These are phyloP conservation scores for Lolium rigidum DNA, from an alignment of 176 grass and related monocot species.

Conservation along the genomic window DNA sequence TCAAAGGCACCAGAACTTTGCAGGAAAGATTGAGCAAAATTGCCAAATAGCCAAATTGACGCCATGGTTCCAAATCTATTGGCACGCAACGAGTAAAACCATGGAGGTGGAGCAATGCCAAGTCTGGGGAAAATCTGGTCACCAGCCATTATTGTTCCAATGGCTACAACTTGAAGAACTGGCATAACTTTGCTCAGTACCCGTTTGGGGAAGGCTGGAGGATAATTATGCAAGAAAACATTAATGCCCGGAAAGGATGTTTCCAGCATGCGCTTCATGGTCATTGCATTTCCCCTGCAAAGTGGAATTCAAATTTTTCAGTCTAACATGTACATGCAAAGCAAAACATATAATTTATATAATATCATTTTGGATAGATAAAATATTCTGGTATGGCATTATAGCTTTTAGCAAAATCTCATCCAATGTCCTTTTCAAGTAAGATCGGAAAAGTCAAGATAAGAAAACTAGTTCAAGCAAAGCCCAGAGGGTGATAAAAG, in stretches of 20 bases:
- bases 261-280: constrained; percentile 94
- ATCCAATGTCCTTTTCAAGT: neutral
- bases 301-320: constrained; percentile 23
- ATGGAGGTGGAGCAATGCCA: constrained; percentile 80
- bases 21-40: constrained; percentile 83
- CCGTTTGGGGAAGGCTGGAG: constrained; percentile 82
- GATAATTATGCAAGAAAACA: constrained; percentile 87
- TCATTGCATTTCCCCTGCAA: constrained; percentile 86
- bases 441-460: neutral
- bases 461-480: constrained; percentile 19
- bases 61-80: constrained; percentile 97
- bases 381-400: neutral
- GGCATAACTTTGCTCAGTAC: constrained; percentile 81
- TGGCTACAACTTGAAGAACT: constrained; percentile 80
- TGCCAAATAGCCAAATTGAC: constrained; percentile 84
- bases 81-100: constrained; percentile 65
- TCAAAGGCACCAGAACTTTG: constrained; percentile 98
- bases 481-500: neutral
- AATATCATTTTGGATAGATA: neutral
- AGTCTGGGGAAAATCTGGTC: constrained; percentile 94
- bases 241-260: constrained; percentile 85
- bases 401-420: constrained; percentile 15
- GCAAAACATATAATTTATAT: constrained; percentile 5
- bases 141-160: constrained; percentile 80
- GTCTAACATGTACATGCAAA: constrained; percentile 7